phyloP scores from a whole-genome alignment of 2,329 filamentous ascomycete species.

The Aspergillus ibericus region DNA sequence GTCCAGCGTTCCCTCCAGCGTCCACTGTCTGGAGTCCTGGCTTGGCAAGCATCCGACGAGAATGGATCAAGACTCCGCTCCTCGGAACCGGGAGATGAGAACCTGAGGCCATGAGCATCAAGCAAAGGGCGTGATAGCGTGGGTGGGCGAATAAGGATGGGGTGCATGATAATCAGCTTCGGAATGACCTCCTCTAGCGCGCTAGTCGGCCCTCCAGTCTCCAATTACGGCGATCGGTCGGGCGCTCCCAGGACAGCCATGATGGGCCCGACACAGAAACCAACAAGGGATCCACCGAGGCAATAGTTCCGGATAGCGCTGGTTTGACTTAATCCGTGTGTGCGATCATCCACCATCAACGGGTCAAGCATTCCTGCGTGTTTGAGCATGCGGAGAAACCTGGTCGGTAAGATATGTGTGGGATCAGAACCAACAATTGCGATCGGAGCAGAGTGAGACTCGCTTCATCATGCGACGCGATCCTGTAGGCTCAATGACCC shows the following conservation, averaged over 20 bases:
- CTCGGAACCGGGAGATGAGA: background rate
- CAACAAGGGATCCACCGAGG: constrained; percentile 14
- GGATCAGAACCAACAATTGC: no score
- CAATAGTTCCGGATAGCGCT: constrained; percentile 22
- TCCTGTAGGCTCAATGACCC: background rate
- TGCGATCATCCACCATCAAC: constrained; percentile 4
- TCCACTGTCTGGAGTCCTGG: no score
- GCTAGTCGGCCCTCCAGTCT: background rate
- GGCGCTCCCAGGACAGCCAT: constrained; percentile 9
- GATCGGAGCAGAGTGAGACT: background rate
- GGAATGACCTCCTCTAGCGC: background rate
- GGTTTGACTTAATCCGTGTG: background rate
- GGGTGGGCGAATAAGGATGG: constrained; percentile 3
- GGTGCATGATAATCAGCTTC: constrained; percentile 4
- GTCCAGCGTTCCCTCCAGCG: no score
- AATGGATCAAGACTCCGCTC: background rate
- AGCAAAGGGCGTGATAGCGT: background rate
- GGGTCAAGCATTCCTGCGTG: constrained; percentile 15
- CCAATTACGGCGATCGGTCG: constrained; percentile 18
- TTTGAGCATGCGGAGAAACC: constrained; percentile 16
- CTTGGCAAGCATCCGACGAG: background rate
- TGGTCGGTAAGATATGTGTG: no score
- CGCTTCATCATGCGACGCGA: background rate
- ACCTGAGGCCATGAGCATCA: background rate
- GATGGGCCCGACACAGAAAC: constrained; percentile 10